Evolutionary conservation across 2,329 filamentous ascomycete species (phyloP).

Genomic region (Mollisiaceae sp.): DNA sequence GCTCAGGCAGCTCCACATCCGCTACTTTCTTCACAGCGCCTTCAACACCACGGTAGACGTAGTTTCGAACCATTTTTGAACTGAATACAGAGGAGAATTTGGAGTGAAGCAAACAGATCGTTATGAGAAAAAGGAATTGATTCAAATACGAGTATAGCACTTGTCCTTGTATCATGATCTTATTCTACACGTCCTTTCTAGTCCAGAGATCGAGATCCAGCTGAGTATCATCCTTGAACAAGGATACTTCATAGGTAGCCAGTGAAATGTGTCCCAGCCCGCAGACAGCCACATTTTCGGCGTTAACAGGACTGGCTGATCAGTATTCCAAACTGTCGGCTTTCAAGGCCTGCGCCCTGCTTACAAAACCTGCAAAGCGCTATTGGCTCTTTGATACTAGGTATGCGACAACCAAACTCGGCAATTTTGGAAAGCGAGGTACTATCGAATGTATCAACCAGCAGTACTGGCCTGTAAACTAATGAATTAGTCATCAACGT

Average conservation of each 20-base stretch:
- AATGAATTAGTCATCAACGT: neutral
- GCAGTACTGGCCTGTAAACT: neutral
- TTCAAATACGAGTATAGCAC: neutral
- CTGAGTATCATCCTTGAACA: neutral
- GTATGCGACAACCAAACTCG: neutral
- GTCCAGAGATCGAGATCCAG: neutral
- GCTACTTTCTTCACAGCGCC: constrained; percentile 19
- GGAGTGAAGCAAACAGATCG: neutral
- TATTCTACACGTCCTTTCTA: neutral
- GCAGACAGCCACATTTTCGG: neutral
- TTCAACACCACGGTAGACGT: constrained; percentile 20
- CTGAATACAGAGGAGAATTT: neutral
- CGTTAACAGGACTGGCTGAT: neutral
- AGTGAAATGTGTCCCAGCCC: neutral
- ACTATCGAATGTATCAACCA: neutral
- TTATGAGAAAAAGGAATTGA: neutral
- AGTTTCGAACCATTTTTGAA: constrained; percentile 7
- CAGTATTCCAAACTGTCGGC: neutral
- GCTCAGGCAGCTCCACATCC: constrained; percentile 11
- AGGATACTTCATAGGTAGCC: neutral
- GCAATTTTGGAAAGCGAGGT: neutral
- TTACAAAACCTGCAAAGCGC: neutral
- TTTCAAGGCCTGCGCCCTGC: neutral
- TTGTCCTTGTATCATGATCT: neutral
- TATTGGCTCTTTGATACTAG: neutral